Conservation (phyloP, 805 yeast genomes). For the Metschnikowia vanudenii region DNA sequence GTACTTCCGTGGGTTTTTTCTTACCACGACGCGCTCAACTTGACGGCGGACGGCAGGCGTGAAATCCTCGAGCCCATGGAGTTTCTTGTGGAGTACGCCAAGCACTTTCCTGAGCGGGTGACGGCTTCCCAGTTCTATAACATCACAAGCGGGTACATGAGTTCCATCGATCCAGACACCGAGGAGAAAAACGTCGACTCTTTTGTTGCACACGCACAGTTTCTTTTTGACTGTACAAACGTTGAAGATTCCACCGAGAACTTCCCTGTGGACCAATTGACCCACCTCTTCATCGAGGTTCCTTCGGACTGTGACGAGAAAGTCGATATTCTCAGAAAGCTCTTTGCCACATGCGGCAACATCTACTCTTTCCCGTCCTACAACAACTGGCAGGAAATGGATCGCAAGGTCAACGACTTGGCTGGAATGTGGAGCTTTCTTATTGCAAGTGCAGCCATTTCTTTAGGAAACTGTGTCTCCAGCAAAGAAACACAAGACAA, state of each 20-base stretch:
- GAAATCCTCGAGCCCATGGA: slow-evolving; percentile 9
- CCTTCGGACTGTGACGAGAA: slow-evolving; percentile 1
- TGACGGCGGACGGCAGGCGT: slow-evolving; percentile 2
- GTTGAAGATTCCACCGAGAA: slow-evolving; percentile 15
- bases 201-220: slow-evolving; percentile 8
- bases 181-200: background rate
- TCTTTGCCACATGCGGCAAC: slow-evolving; percentile 37
- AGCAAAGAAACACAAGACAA: slow-evolving; percentile 19
- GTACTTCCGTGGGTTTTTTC: slow-evolving; percentile 9
- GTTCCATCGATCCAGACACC: background rate
- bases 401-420: slow-evolving; percentile 14
- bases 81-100: slow-evolving; percentile 11
- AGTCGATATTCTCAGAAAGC: slow-evolving; percentile 17
- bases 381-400: slow-evolving; percentile 23
- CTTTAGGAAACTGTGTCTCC: slow-evolving; percentile 36
- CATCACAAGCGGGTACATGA: background rate
- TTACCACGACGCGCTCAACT: slow-evolving; percentile 9
- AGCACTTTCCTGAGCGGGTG: slow-evolving; percentile 4
- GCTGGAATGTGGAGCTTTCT: background rate
- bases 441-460: slow-evolving; percentile 20
- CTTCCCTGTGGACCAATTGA: slow-evolving; percentile 2
- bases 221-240: slow-evolving; percentile 23
- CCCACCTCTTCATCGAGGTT: slow-evolving; percentile 3
- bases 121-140: slow-evolving; percentile 1
- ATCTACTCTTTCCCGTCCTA: slow-evolving; percentile 33